These are phyloP conservation scores for Sporothrix inflata DNA, from an alignment of 2,329 filamentous ascomycete genomes.

Conservation along the genomic window DNA sequence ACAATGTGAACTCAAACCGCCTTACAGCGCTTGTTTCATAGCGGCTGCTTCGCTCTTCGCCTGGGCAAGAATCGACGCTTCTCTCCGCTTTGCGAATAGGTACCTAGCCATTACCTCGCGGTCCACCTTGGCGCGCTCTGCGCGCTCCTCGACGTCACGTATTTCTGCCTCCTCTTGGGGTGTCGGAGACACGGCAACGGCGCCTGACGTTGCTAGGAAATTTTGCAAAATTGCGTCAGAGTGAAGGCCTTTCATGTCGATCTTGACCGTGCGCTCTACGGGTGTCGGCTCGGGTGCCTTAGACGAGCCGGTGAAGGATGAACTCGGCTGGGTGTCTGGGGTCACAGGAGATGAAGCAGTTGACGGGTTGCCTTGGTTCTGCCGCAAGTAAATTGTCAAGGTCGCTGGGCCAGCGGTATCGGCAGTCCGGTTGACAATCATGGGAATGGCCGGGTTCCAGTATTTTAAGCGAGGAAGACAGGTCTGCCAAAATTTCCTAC, in stretches of 20 bases:
- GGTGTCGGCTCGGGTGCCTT: constrained; percentile 53
- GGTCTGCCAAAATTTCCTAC: constrained; percentile 84
- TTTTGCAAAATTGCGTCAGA: constrained; percentile 65
- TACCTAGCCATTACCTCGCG: constrained; percentile 56
- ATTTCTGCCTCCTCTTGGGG: constrained; percentile 67
- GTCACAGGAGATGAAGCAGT: constrained; percentile 25
- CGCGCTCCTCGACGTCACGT: constrained; percentile 58
- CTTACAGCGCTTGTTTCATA: constrained; percentile 42
- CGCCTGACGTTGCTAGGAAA: constrained; percentile 66
- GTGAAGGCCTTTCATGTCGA: constrained; percentile 66
- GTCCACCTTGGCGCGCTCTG: constrained; percentile 57
- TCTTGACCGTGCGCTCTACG: constrained; percentile 55
- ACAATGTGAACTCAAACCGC: background rate
- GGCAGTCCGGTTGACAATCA: constrained; percentile 74
- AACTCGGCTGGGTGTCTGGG: constrained; percentile 48
- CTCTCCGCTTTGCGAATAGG: constrained; percentile 61
- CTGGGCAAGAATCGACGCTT: constrained; percentile 61
- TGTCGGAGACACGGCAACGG: constrained; percentile 59
- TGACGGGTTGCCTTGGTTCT: constrained; percentile 34
- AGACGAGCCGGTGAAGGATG: constrained; percentile 53
- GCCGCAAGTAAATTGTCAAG: constrained; percentile 67
- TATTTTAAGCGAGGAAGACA: constrained; percentile 88
- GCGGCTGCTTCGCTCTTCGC: constrained; percentile 55
- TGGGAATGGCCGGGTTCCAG: constrained; percentile 84
- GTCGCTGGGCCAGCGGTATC: constrained; percentile 60